A percentile compares a stretch with the other conserved stretches of the same genome.
phyloP scores from a whole-genome alignment of 306 rosid species.

The Pueraria montana region DNA sequence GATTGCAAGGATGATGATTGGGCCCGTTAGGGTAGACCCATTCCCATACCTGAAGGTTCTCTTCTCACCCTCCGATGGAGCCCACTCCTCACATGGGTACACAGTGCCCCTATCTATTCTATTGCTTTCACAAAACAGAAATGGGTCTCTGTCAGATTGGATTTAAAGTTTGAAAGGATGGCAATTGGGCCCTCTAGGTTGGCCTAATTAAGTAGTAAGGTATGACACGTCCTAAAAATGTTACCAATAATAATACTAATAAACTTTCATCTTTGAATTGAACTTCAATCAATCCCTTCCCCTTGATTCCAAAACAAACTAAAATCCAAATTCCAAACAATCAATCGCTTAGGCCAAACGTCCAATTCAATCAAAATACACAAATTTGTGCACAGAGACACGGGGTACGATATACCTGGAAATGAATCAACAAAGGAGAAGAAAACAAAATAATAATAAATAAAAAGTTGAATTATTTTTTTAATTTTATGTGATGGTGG shows the following conservation, averaged over 20 bases:
- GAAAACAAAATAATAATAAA: background rate
- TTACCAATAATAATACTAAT: background rate
- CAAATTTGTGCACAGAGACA: background rate
- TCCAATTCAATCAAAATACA: background rate
- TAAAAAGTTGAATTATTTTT: no score
- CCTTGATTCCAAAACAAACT: background rate
- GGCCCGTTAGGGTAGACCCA: constrained; percentile 40
- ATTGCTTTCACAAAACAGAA: constrained; percentile 37
- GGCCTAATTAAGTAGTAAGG: constrained; percentile 34
- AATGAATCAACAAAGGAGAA: constrained; percentile 30
- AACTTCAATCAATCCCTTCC: background rate
- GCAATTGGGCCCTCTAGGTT: constrained; percentile 27
- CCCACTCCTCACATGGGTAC: constrained; percentile 60
- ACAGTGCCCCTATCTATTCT: constrained; percentile 44
- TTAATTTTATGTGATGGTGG: background rate
- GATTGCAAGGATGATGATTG: constrained; percentile 36
- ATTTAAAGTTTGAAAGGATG: constrained; percentile 48
- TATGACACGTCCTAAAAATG: background rate
- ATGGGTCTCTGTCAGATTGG: constrained; percentile 51
- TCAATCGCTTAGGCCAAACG: constrained; percentile 20
- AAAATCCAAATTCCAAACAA: constrained; percentile 8
- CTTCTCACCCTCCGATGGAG: constrained; percentile 47
- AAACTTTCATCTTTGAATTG: constrained; percentile 2
- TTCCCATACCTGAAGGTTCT: constrained; percentile 41
- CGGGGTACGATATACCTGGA: constrained; percentile 27